A percentile compares a stretch with the other conserved stretches of the same genome.
Conservation (phyloP, 495 filamentous ascomycete genomes). For the Neurospora discreta region DNA sequence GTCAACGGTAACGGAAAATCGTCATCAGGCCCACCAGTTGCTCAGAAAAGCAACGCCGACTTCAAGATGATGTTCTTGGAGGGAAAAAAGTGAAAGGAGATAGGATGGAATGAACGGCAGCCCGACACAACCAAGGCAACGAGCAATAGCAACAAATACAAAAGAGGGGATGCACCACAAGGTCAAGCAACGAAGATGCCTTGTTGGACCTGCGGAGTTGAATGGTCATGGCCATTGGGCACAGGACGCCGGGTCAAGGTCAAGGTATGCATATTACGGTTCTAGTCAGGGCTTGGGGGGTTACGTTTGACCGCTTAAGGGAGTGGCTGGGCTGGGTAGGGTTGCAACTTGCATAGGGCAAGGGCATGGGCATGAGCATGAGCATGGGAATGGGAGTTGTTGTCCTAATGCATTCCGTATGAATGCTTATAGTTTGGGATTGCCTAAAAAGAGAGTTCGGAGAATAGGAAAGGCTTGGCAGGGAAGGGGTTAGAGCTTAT, state of each 20-base stretch:
- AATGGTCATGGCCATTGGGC: not conserved
- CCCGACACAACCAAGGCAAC: not conserved
- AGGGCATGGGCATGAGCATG: not conserved
- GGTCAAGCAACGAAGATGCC: not conserved
- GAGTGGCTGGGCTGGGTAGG: not conserved
- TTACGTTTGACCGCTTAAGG: not conserved
- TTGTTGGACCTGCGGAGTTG: not conserved
- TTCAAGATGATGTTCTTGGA: constrained; percentile 67
- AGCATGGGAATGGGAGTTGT: not conserved
- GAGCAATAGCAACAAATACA: not conserved
- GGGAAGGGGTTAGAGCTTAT: not conserved
- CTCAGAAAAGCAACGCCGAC: constrained; percentile 70
- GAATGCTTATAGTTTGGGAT: not conserved
- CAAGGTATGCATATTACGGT: not conserved
- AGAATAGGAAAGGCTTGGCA: not conserved
- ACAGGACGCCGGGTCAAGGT: not conserved
- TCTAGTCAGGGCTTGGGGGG: not conserved
- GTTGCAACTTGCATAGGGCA: not conserved
- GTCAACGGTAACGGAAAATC: not conserved
- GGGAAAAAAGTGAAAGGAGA: not conserved
- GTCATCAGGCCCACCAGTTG: constrained; percentile 10
- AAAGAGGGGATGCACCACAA: not conserved
- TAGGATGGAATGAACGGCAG: not conserved
- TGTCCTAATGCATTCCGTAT: not conserved
- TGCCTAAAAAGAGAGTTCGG: not conserved